Evolutionary conservation across 768 basidiomycete genomes (phyloP), one percentile per base, ranked within the genome.

Genomic region (Strobilomyces echinocephalus): DNA sequence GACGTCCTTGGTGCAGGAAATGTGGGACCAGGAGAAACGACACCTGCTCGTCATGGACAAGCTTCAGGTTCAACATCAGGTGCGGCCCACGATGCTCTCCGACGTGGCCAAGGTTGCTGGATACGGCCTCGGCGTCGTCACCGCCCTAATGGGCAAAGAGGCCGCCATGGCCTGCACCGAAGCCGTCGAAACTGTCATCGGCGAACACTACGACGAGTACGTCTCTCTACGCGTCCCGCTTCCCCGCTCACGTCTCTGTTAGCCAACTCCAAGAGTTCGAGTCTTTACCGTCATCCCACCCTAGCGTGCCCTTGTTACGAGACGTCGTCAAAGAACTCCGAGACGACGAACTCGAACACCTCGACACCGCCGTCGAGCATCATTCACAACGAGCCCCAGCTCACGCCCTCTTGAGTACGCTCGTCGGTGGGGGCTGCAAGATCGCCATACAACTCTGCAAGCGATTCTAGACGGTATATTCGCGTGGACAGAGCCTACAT

Each of bases 121-220:
- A 6, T 95, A 89, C 66, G 87, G 88, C 4, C 74, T 98, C 8
- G 95, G 95, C 6, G 86, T 85, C 6, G 79, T 74, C 0, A 97
- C 95, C 0, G 95, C 91, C 1, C 71, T 95, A 20, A 78, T 95
- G 80, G 89, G 95, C 35, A 88, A 84, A 64, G 88, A 97, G 60
- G 92, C 94, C 12, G 93, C 95, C 1, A 98, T 98, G 95, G 95
- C 95, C 7, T 97, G 95, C 63, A 98, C 95, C 0, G 95, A 98
- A 69, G 95, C 95, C 0, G 94, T 98, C 18, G 95, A 98, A 69
- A 97, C 95, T 0, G 92, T 92, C 52, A 98, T 98, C 49, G 95
- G 95, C 38, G 95, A 98, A 69, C 95, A 98, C 71, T 98, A 98
- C 63, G 91, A 97, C 68, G 93, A 97, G 95, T 95, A 67, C 66